Evolutionary conservation across 495 filamentous ascomycete genomes (phyloP).

Genomic region (Penicillium maclennaniae): DNA sequence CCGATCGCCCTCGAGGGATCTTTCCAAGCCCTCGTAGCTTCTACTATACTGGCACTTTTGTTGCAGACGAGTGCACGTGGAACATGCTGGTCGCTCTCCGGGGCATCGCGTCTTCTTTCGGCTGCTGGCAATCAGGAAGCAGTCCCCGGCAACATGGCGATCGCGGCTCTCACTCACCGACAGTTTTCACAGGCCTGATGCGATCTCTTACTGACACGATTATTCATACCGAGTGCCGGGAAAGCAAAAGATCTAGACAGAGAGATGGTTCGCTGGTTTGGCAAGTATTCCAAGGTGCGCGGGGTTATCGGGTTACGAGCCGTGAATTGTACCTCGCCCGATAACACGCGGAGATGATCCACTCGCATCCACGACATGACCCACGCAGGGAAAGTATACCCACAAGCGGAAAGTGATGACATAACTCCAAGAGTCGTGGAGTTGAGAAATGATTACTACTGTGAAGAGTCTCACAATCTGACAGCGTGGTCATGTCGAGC

Average conservation of each 20-base stretch:
- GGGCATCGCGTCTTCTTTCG: slow-evolving; percentile 46
- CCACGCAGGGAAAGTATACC: slow-evolving; percentile 5
- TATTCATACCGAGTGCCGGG: slow-evolving; percentile 5
- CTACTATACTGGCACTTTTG: slow-evolving; percentile 38
- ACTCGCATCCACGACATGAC: not conserved
- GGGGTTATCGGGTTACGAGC: slow-evolving; percentile 19
- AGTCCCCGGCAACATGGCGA: not conserved
- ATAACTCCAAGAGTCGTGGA: not conserved
- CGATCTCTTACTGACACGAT: slow-evolving; percentile 20
- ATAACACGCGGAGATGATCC: slow-evolving; percentile 4
- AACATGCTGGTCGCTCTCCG: slow-evolving; percentile 41
- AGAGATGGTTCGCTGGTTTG: not conserved
- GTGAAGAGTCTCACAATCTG: not conserved
- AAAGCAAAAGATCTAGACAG: not conserved
- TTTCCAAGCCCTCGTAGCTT: slow-evolving; percentile 11
- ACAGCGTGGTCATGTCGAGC: not conserved
- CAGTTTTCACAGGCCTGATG: slow-evolving; percentile 42
- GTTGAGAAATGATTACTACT: not conserved
- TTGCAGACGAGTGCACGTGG: slow-evolving; percentile 38
- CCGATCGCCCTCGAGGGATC: slow-evolving; percentile 9
- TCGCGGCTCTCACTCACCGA: slow-evolving; percentile 22
- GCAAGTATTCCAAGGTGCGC: slow-evolving; percentile 4
- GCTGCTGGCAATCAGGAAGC: slow-evolving; percentile 12
- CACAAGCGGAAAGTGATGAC: slow-evolving; percentile 2
- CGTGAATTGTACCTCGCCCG: not conserved